Evolutionary conservation across 495 filamentous ascomycete species (phyloP).

Genomic region (Daldinia decipiens): DNA sequence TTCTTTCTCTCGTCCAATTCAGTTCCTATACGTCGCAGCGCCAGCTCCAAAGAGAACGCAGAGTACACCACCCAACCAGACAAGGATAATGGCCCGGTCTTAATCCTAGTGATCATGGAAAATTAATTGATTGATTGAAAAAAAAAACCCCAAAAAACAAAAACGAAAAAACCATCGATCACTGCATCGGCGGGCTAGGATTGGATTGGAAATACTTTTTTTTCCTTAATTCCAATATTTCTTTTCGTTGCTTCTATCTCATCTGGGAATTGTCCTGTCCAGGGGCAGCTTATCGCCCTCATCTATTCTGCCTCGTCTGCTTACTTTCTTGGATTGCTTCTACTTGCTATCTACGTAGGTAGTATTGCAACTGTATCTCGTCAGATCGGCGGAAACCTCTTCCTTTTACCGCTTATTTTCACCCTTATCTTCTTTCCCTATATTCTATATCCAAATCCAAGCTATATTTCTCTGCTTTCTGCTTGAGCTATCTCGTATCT

Average conservation of each 20-base stretch:
- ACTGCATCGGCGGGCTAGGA: conserved; percentile 15
- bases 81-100: conserved; percentile 41
- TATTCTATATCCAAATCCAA: conserved; percentile 12
- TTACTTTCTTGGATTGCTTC: conserved; percentile 25
- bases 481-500: conserved; percentile 12
- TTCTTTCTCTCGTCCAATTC: neutral
- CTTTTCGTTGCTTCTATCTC: conserved; percentile 2
- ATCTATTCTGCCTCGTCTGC: conserved; percentile 5
- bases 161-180: conserved; percentile 26
- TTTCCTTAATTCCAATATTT: conserved; percentile 4
- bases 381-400: conserved; percentile 17
- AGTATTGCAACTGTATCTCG: conserved; percentile 18
- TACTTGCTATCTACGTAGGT: conserved; percentile 19
- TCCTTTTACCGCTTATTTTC: neutral
- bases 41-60: neutral
- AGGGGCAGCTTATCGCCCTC: conserved; percentile 23
- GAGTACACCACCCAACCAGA: conserved; percentile 8
- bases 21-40: neutral
- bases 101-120: conserved; percentile 42
- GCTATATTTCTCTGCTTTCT: conserved; percentile 3
- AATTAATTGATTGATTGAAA: conserved; percentile 43
- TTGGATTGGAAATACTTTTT: conserved; percentile 14
- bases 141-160: conserved; percentile 3
- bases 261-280: conserved; percentile 1
- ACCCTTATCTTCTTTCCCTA: neutral